phyloP scores from a whole-genome alignment of 1,139 yeast species.

The Lodderomyces parapsilosis region DNA sequence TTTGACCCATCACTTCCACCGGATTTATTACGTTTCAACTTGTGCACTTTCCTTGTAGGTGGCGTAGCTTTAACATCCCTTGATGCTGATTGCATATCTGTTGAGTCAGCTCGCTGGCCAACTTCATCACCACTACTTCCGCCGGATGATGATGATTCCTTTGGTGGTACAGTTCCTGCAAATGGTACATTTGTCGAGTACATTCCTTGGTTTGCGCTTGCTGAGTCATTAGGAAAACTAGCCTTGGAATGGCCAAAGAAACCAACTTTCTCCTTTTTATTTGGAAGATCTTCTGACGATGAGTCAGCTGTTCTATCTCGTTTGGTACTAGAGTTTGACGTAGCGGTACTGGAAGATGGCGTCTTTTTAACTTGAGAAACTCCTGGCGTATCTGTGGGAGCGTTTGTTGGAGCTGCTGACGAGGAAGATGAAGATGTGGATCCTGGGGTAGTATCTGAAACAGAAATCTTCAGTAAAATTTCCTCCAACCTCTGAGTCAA shows the following conservation, averaged over 20 bases:
- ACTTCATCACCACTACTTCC: slow-evolving; percentile 11
- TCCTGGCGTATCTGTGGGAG: background rate
- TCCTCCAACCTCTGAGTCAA: slow-evolving; percentile 10
- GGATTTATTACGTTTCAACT: slow-evolving; percentile 6
- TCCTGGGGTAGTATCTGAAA: slow-evolving; percentile 4
- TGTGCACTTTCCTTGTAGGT: slow-evolving; percentile 8
- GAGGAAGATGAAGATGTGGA: background rate
- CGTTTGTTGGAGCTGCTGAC: slow-evolving; percentile 1
- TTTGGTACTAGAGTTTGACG: slow-evolving; percentile 4
- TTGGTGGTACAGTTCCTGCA: slow-evolving; percentile 5
- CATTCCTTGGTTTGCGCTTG: slow-evolving; percentile 13
- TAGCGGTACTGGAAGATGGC: background rate
- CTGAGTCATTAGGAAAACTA: slow-evolving; percentile 12
- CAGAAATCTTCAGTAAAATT: slow-evolving; percentile 6
- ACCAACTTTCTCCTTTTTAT: slow-evolving; percentile 12
- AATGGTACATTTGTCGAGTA: slow-evolving; percentile 10
- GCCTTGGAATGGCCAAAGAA: slow-evolving; percentile 12
- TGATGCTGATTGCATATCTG: slow-evolving; percentile 7
- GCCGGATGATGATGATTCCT: slow-evolving; percentile 11
- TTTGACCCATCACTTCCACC: slow-evolving; percentile 1
- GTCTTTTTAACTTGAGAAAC: background rate
- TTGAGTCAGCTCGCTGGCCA: slow-evolving; percentile 4
- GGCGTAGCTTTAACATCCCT: slow-evolving; percentile 3
- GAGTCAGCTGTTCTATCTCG: slow-evolving; percentile 12
- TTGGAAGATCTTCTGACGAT: slow-evolving; percentile 11